Conservation (phyloP, 495 filamentous ascomycete genomes). For the Aspergillus ellipticus region DNA sequence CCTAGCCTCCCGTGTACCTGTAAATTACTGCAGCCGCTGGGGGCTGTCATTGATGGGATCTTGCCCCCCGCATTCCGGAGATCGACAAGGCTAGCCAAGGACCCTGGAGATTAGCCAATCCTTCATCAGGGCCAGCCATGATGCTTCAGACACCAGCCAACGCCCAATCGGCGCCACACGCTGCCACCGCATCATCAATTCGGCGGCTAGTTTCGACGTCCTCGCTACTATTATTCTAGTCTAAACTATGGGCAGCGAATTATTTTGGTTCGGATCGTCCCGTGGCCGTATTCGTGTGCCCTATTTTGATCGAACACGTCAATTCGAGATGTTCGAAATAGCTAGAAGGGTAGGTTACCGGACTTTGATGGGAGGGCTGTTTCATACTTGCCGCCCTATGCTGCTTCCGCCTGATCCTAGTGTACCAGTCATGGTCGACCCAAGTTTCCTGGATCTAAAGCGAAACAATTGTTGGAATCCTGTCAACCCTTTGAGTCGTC, state of each 20-base stretch:
- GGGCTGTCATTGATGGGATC: slow-evolving; percentile 16
- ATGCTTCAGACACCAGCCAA: slow-evolving; percentile 14
- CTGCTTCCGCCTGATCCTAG: background rate
- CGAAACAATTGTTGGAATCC: background rate
- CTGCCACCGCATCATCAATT: slow-evolving; percentile 13
- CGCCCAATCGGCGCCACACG: slow-evolving; percentile 19
- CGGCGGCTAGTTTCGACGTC: slow-evolving; percentile 7
- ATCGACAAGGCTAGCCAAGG: slow-evolving; percentile 21
- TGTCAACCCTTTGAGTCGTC: background rate
- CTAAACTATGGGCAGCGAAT: background rate
- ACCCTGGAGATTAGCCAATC: slow-evolving; percentile 15
- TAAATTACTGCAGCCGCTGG: background rate
- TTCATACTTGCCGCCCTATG: background rate
- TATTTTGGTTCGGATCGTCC: background rate
- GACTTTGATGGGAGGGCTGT: background rate
- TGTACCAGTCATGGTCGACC: background rate
- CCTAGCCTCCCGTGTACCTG: background rate
- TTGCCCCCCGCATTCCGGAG: slow-evolving; percentile 17
- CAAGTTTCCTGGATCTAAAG: background rate
- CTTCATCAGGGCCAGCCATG: slow-evolving; percentile 18
- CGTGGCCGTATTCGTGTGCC: background rate
- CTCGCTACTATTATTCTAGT: background rate
- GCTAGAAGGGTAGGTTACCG: background rate
- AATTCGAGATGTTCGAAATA: background rate
- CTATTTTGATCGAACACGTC: background rate